phyloP scores from a whole-genome alignment of 2,329 filamentous ascomycete genomes.

The Pleoardoris graminearum region DNA sequence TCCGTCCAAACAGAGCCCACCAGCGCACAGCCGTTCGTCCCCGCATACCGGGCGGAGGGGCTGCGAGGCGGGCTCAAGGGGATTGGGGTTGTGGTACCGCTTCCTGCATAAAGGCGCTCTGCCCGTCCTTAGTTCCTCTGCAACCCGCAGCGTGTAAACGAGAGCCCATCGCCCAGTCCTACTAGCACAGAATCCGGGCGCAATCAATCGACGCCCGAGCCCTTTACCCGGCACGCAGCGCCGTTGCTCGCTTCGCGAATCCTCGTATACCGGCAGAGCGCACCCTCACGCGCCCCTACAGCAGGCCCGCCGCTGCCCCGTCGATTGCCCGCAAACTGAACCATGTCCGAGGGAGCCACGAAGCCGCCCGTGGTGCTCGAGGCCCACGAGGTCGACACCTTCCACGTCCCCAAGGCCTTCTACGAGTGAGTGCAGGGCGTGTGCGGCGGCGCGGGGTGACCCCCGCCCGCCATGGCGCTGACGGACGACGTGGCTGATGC shows the following conservation, averaged over 20 bases:
- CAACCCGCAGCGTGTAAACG: not conserved
- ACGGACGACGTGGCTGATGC: conserved; percentile 13
- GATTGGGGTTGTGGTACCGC: not conserved
- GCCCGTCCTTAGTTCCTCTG: not conserved
- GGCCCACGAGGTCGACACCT: conserved; percentile 77
- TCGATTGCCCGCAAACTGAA: conserved; percentile 14
- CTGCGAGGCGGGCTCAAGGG: not conserved
- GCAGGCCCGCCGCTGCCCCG: not conserved
- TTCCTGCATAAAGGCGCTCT: conserved; percentile 1
- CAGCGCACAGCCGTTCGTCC: conserved; percentile 27
- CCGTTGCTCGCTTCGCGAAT: conserved; percentile 30
- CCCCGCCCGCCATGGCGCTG: conserved; percentile 36
- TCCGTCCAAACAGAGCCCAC: conserved; percentile 32
- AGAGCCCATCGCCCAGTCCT: not conserved
- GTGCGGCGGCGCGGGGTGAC: conserved; percentile 38
- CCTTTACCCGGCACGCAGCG: conserved; percentile 40
- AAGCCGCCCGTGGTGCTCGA: conserved; percentile 66
- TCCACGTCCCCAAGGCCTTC: conserved; percentile 59
- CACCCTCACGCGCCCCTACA: conserved; percentile 2
- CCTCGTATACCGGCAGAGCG: conserved; percentile 12
- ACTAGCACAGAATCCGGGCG: conserved; percentile 11
- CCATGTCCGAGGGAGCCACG: conserved; percentile 52
- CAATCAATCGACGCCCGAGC: conserved; percentile 36
- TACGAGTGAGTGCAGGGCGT: conserved; percentile 42
- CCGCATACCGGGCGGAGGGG: conserved; percentile 4